phyloP scores from a whole-genome alignment of 306 rosid species.

The Canavalia gladiata region DNA sequence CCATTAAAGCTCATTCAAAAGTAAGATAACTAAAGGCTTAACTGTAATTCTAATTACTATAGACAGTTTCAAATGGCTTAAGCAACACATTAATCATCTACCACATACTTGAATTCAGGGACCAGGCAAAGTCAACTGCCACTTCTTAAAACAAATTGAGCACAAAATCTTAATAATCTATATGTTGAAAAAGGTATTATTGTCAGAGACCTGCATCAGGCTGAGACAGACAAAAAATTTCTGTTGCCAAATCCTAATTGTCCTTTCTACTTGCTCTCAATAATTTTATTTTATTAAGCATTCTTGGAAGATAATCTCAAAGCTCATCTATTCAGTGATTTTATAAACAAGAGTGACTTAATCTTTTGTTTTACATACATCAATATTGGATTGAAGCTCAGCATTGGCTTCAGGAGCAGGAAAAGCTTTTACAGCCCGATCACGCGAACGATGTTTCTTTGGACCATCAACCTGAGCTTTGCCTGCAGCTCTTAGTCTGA shows the following conservation, averaged over 20 bases:
- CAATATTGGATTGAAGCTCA: constrained; percentile 86
- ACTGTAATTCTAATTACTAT: neutral
- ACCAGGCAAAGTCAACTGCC: neutral
- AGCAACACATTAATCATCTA: constrained; percentile 12
- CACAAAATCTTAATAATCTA: constrained; percentile 16
- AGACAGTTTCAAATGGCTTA: constrained; percentile 34
- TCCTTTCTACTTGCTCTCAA: constrained; percentile 21
- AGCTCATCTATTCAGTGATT: constrained; percentile 30
- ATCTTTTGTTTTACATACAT: constrained; percentile 61
- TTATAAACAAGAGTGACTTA: constrained; percentile 19
- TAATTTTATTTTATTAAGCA: constrained; percentile 23
- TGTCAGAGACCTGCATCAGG: neutral
- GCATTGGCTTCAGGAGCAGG: constrained; percentile 96
- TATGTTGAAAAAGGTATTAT: neutral
- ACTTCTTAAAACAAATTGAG: neutral
- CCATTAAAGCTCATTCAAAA: constrained; percentile 38
- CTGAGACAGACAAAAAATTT: constrained; percentile 7
- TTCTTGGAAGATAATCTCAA: constrained; percentile 38
- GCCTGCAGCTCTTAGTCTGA: constrained; percentile 78
- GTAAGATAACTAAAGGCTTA: constrained; percentile 12
- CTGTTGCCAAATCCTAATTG: constrained; percentile 28
- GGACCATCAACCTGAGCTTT: constrained; percentile 75
- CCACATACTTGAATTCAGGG: constrained; percentile 6
- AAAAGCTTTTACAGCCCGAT: constrained; percentile 67
- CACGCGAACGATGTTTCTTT: constrained; percentile 76